Base-by-base conservation (phyloP, 1,284 basidiomycete species). In the Meira miltonrushii region DNA sequence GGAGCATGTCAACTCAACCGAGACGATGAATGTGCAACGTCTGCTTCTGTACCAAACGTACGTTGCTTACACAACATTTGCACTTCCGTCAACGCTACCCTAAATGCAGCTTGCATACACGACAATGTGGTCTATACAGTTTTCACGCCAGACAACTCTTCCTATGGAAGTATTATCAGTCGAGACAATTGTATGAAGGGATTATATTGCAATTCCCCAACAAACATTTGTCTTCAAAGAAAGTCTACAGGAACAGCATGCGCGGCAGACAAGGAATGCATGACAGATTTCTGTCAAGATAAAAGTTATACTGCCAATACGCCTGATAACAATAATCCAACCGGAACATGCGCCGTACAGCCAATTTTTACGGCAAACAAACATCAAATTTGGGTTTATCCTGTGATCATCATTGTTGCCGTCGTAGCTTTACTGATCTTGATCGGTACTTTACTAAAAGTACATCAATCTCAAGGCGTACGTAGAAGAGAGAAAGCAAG, bases 191-290 rank as follows among this genome's bases (percentile, higher is more conserved):
- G 50, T 33, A 39, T 53, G 12, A 39, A 6, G 2, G 50, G 50
- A 39, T 25, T 53, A n/a, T 53, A 41, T 23, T 53, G 50, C 15
- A 28, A 53, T 23, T 17, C 39, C 2, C 50, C 50, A 7, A 37
- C 50, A 13, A 39, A 7, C 13, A 17, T 19, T 17, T 53, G 50
- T 25, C 17, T 7, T n/a, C 12, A 39, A 23, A 17, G 28, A n/a
- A 15, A 23, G 7, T 7, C 50, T 2, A 41, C 41, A 41, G 50
- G 50, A 25, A 2, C 2, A 17, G 4, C 17, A 13, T 53, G 50
- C 23, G 23, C 50, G 6, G 23, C 50, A n/a, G 50, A 53, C 50
- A 53, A 53, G 23, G 50, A 53, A 33, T 53, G 50, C 23, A n/a
- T 23, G 37, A 33, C 50, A 13, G 39, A 33, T 19, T 39, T 12